phyloP scores from a whole-genome alignment of 495 filamentous ascomycete genomes.

The Hypoxylon subgilvum region DNA sequence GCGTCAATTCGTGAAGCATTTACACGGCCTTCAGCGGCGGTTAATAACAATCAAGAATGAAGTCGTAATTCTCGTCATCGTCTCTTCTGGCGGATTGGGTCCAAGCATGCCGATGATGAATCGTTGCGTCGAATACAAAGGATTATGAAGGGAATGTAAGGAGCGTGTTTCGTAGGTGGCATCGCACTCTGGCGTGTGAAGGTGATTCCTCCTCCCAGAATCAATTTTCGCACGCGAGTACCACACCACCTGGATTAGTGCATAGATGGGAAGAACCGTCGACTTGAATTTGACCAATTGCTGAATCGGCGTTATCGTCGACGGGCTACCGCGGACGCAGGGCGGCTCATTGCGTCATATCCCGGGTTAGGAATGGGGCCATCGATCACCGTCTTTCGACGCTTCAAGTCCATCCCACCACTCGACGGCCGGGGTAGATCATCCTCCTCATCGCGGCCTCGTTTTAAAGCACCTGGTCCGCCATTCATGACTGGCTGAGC shows the following conservation, averaged over 20 bases:
- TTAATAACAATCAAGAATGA: slow-evolving; percentile 48
- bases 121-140: slow-evolving; percentile 48
- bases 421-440: slow-evolving; percentile 73
- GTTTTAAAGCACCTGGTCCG: slow-evolving; percentile 70
- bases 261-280: slow-evolving; percentile 7
- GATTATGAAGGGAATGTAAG: slow-evolving; percentile 33
- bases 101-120: slow-evolving; percentile 42
- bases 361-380: slow-evolving; percentile 50
- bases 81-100: slow-evolving; percentile 38
- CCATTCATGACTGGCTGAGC: slow-evolving; percentile 70
- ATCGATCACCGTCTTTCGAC: slow-evolving; percentile 78
- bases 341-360: slow-evolving; percentile 56
- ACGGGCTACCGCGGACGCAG: slow-evolving; percentile 49
- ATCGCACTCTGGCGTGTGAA: slow-evolving; percentile 25
- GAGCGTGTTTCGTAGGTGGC: slow-evolving; percentile 30
- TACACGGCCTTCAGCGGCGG: slow-evolving; percentile 38
- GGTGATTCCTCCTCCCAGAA: slow-evolving; percentile 18
- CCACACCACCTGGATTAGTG: slow-evolving; percentile 32
- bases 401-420: slow-evolving; percentile 73
- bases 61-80: slow-evolving; percentile 52
- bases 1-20: slow-evolving; percentile 45
- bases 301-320: slow-evolving; percentile 36
- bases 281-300: slow-evolving; percentile 1
- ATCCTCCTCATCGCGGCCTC: slow-evolving; percentile 79
- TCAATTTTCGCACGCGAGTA: slow-evolving; percentile 41